Base-by-base conservation (phyloP, 1,284 basidiomycete genomes). In the Athelia sp. region DNA sequence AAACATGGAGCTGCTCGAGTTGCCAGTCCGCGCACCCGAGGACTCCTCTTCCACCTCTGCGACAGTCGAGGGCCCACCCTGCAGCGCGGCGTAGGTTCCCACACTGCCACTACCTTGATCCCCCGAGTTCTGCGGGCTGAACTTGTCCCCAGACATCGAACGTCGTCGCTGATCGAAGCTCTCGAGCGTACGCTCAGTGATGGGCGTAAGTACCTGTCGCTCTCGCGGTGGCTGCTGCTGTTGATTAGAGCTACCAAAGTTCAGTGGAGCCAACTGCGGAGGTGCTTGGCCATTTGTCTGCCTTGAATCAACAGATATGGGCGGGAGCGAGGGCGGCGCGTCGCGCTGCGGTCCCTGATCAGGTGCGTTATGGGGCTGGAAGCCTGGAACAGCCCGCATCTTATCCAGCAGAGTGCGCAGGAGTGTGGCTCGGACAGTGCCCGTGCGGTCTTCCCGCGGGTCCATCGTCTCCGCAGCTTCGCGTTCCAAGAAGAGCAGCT, bases 401-500 rank as follows among this genome's bases (percentile, higher is more conserved):
- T 85, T 81, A 44, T 84, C 78, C 40, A 76, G 69, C 13, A 93
- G 73, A 31, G 93, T 79, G 32, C 74, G 71, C 51, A 80, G 71
- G 51, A 93, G 75, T 48, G 76, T 73, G 6, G 76, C 70, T 9
- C 91, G 78, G 53, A 91, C 77, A 6, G 72, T 71, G 2, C 88
- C 83, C 2, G 90, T 90, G 31, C 79, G 78, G 56, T 90, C 88
- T 50, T 90, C 85, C 45, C 89, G 76, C 51, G 87, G 84, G 62
- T 96, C 89, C 55, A 93, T 72, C 32, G 69, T 71, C 64, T 95
- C 87, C 14, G 90, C 90, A 13, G 83, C 71, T 57, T 94, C 92
- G 45, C 93, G 82, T 53, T 93, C 90, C 50, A 98, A 75, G 76
- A 98, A 98, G 18, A 98, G 82, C 46, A 84, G 76, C 88, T 87